Base-by-base conservation (phyloP, 2,329 filamentous ascomycete genomes). In the Curvularia sp. region DNA sequence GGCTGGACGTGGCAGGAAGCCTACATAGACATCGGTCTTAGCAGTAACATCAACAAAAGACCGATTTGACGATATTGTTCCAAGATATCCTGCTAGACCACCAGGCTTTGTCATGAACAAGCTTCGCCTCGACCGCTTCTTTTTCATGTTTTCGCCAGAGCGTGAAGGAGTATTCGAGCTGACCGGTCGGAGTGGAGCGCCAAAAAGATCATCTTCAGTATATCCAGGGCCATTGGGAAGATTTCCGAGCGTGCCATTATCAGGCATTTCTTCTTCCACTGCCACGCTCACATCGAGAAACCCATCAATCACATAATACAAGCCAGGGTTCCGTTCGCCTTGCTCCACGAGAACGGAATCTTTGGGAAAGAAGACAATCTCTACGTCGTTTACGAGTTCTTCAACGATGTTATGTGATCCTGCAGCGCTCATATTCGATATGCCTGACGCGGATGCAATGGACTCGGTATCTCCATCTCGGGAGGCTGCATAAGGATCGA, bases 11-110 rank as follows among this genome's bases (percentile, higher is more conserved):
- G 95, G 95, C 12, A 99, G 81, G 65, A 99, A 99, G 0, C 95
- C 95, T 13, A 99, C 95, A 70, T 97, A 98, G 2, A 98, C 95
- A 77, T 99, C 95, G 0, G 96, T 99, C 79, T 98, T 98, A 3
- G 95, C 96, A 38, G 94, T 90, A 1, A 99, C 93, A 72, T 98
- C 94, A 20, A 97, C 95, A 73, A 98, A 97, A 0, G 95, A 99
- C 26, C 95, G 85, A 74, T 97, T 97, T 0, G 93, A 97, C 2
- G 95, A 97, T 18, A 99, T 89, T 0, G 93, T 95, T 5, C 95
- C 93, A 31, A 98, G 88, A 70, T 99, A 99, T 0, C 95, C 96
- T 52, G 95, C 94, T 35, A 99, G 84, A 0, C 93, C 93, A 49
- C 95, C 95, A 3, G 95, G 95, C 73, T 97, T 99, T 64, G 97